Conservation (phyloP, 208 protist genomes). For the Trypanosoma rangeli region DNA sequence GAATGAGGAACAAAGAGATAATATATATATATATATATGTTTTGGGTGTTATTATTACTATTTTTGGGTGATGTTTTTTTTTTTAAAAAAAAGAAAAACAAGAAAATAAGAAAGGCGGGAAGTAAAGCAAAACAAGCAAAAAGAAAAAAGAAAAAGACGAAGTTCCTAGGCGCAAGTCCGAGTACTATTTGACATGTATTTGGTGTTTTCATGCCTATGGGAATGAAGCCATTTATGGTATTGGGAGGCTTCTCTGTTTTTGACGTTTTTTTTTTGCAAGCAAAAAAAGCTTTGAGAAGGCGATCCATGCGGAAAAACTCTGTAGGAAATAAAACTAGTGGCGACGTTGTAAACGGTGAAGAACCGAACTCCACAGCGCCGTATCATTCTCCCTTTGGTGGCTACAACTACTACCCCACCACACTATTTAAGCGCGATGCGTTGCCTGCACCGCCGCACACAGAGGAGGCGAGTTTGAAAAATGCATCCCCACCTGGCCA, state of each 20-base stretch:
- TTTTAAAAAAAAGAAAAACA: background rate
- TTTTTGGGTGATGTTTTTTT: conserved; percentile 5
- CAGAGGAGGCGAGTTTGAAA: background rate
- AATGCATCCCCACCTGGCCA: background rate
- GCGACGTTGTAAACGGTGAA: background rate
- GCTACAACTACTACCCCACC: conserved; percentile 48
- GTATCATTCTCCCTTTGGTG: conserved; percentile 32
- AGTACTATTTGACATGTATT: no score
- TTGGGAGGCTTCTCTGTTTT: background rate
- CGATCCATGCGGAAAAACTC: background rate
- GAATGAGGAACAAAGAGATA: background rate
- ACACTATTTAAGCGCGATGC: conserved; percentile 38
- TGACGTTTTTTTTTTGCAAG: background rate
- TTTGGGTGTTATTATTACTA: no score
- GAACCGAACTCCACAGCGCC: background rate
- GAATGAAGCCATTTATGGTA: no score
- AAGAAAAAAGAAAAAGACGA: no score
- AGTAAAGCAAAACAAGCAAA: no score
- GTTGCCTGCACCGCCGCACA: background rate
- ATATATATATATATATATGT: conserved; percentile 1
- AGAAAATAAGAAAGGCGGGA: no score
- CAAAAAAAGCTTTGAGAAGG: background rate
- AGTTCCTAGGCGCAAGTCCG: no score
- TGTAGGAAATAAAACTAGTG: background rate
- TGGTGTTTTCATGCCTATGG: no score